A percentile compares a stretch with the other conserved stretches of the same genome.
These are phyloP conservation scores for Ilyonectria destructans DNA, from an alignment of 2,329 filamentous ascomycete genomes.

Conservation along the genomic window DNA sequence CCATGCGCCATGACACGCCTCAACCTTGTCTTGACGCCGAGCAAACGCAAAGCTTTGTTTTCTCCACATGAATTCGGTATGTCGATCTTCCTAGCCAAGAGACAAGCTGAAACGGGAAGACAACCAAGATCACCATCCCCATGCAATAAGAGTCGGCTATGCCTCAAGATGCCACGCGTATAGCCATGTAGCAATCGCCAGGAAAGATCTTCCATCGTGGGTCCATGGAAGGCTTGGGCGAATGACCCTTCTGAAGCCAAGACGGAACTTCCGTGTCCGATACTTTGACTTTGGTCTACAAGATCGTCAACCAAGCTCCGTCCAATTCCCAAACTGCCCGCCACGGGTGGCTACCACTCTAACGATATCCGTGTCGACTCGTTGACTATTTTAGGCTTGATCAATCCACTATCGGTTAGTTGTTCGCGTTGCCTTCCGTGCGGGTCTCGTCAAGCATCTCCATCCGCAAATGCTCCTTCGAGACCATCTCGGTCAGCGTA, in stretches of 20 bases:
- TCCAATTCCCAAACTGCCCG: background rate
- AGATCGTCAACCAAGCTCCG: background rate
- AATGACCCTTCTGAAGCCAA: no score
- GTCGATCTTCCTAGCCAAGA: constrained; percentile 26
- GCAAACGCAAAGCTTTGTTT: constrained; percentile 15
- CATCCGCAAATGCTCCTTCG: background rate
- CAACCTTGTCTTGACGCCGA: background rate
- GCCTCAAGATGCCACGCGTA: background rate
- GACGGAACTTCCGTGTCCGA: background rate
- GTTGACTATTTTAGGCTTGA: background rate
- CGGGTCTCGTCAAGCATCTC: background rate
- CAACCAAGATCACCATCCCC: background rate
- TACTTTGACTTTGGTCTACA: background rate
- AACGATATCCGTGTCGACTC: background rate
- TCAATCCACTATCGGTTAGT: no score
- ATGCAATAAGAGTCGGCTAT: constrained; percentile 4
- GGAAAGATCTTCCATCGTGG: no score
- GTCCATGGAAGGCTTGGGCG: no score
- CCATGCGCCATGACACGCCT: background rate
- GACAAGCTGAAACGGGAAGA: background rate
- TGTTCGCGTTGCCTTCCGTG: background rate
- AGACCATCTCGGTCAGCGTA: background rate
- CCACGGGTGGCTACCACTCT: background rate
- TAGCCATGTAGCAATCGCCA: background rate
- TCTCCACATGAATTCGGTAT: constrained; percentile 10